These are phyloP conservation scores for Leishmania major DNA, from an alignment of 208 protist species.

Conservation along the genomic window DNA sequence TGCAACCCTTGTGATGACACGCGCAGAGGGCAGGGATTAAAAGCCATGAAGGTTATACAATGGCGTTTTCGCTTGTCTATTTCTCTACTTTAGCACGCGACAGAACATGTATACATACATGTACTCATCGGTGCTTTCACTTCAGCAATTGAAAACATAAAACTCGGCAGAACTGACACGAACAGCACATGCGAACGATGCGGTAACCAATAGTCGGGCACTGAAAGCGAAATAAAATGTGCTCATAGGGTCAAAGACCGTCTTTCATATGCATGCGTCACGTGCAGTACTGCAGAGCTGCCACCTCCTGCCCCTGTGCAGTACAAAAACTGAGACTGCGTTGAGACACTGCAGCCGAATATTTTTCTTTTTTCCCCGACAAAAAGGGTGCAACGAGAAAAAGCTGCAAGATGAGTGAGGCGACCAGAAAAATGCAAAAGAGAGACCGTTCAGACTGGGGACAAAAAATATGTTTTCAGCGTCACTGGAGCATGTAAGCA, in stretches of 20 bases:
- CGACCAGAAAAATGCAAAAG: neutral
- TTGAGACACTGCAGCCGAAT: neutral
- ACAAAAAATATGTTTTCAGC: neutral
- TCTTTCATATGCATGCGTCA: neutral
- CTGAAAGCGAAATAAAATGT: neutral
- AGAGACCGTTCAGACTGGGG: neutral
- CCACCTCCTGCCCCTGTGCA: neutral
- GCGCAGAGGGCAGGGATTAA: neutral
- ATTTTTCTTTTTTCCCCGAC: neutral
- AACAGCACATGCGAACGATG: neutral
- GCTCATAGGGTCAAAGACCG: neutral
- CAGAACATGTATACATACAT: neutral
- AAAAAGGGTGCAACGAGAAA: neutral
- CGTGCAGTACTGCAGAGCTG: neutral
- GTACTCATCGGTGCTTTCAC: too few relatives aligned
- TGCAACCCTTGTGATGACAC: neutral
- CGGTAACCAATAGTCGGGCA: neutral
- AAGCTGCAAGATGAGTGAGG: neutral
- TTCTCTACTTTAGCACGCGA: neutral
- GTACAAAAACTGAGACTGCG: neutral
- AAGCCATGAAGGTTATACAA: neutral
- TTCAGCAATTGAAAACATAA: neutral
- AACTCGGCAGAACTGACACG: neutral
- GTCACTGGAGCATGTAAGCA: neutral
- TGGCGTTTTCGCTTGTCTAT: neutral